These are phyloP conservation scores for Moesziomyces sp. DNA, from an alignment of 1,284 basidiomycete species.

Conservation along the genomic window DNA sequence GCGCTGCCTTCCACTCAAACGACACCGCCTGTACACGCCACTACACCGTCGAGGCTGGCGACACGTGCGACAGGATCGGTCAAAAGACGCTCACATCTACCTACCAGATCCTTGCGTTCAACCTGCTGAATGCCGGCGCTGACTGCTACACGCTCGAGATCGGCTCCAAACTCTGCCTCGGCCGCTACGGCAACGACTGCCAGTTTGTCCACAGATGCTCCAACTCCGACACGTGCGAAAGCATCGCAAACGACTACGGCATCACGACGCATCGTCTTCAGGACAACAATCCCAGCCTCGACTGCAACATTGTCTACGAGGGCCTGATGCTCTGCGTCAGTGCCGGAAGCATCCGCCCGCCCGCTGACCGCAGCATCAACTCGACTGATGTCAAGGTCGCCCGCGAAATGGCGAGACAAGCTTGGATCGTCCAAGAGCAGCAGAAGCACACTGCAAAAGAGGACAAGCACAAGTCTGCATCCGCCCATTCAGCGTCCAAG, in stretches of 20 bases:
- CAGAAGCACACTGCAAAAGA: neutral
- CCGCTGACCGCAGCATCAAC: constrained; percentile 42
- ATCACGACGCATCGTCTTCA: constrained; percentile 44
- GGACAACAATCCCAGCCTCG: constrained; percentile 57
- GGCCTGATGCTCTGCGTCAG: constrained; percentile 58
- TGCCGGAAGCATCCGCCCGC: constrained; percentile 52
- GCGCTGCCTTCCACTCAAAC: constrained; percentile 49
- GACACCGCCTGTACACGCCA: constrained; percentile 72
- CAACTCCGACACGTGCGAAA: constrained; percentile 48
- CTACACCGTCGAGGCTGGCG: constrained; percentile 75
- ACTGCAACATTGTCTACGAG: constrained; percentile 56
- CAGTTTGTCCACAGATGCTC: constrained; percentile 56
- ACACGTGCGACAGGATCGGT: constrained; percentile 78
- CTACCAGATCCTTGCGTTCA: constrained; percentile 78
- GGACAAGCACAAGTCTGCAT: neutral
- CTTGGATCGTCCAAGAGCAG: constrained; percentile 16
- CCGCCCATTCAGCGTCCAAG: neutral
- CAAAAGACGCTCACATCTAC: constrained; percentile 76
- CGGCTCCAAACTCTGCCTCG: constrained; percentile 70
- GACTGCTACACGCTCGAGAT: constrained; percentile 74
- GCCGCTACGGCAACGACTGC: constrained; percentile 61
- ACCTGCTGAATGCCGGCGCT: constrained; percentile 71
- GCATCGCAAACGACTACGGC: constrained; percentile 50
- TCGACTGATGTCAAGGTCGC: constrained; percentile 32
- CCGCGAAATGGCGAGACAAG: constrained; percentile 30